Percentiles rank a stretch among this genome's conserved stretches.
phyloP scores from a whole-genome alignment of 345 rosid species.

The Limnanthes douglasii region DNA sequence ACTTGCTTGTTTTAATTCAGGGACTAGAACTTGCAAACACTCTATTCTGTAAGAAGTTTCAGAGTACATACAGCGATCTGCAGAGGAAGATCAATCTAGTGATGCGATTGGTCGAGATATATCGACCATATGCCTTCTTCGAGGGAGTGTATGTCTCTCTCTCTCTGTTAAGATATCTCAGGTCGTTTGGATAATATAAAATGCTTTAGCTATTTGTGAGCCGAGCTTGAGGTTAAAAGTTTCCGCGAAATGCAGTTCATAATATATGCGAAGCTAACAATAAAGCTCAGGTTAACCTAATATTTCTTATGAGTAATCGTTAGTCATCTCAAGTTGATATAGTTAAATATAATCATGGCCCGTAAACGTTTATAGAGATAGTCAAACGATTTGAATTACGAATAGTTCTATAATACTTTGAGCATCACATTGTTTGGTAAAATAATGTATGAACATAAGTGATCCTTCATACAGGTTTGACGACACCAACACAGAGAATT shows the following conservation, averaged over 20 bases:
- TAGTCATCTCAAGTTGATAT: neutral
- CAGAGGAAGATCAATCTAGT: slow-evolving; percentile 30
- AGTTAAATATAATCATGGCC: neutral
- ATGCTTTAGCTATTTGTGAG: no score
- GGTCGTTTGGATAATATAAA: no score
- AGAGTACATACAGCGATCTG: no score
- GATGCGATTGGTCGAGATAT: slow-evolving; percentile 56
- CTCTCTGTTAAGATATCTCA: no score
- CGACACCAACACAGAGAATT: slow-evolving; percentile 34
- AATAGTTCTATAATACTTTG: neutral
- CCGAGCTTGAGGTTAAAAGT: no score
- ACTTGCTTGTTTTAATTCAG: slow-evolving; percentile 7
- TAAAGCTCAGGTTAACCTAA: no score
- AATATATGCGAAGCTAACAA: no score
- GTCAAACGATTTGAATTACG: neutral
- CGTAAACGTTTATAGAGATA: neutral
- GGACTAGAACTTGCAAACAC: slow-evolving; percentile 31
- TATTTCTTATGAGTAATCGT: no score
- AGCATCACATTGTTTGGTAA: neutral
- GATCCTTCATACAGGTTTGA: slow-evolving; percentile 31
- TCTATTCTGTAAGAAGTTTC: no score
- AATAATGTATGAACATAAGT: neutral
- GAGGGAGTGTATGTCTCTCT: slow-evolving; percentile 64
- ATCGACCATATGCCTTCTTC: slow-evolving; percentile 73
- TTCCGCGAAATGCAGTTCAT: no score